Evolutionary conservation across 768 basidiomycete genomes (phyloP).

Genomic region (Pulveroboletus sp.): DNA sequence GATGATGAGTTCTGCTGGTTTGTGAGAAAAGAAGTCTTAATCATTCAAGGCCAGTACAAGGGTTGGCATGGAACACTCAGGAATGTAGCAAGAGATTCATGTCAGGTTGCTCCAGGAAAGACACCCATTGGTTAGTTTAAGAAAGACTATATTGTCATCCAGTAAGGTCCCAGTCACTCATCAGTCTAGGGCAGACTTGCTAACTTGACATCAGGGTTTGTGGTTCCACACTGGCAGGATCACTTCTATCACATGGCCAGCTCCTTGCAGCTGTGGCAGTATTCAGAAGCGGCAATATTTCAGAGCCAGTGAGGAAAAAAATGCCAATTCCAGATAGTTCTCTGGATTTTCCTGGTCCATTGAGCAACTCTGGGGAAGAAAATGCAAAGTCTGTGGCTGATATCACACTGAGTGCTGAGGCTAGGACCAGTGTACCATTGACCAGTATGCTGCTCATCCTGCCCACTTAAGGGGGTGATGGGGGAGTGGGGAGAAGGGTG

Average conservation of each 20-base stretch:
- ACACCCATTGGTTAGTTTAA: not conserved
- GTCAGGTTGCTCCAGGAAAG: not conserved
- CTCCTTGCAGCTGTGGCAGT: too few relatives aligned
- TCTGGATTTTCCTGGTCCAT: not conserved
- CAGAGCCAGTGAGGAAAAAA: not conserved
- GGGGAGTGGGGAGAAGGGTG: too few relatives aligned
- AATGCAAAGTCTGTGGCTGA: too few relatives aligned
- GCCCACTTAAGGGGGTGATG: too few relatives aligned
- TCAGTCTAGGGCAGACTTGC: not conserved
- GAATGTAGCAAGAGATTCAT: not conserved
- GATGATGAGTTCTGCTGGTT: not conserved
- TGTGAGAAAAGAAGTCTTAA: not conserved
- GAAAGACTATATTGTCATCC: not conserved
- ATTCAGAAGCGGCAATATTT: not conserved
- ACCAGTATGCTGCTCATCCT: too few relatives aligned
- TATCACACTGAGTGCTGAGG: not conserved
- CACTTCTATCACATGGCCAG: not conserved
- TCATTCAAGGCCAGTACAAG: constrained; percentile 1
- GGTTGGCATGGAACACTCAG: constrained; percentile 3
- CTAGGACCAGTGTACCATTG: not conserved
- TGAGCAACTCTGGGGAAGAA: not conserved
- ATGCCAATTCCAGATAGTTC: not conserved
- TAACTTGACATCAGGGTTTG: not conserved
- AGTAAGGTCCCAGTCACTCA: not conserved
- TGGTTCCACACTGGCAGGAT: not conserved